phyloP scores from a whole-genome alignment of 345 rosid genomes.

The Eucalyptus urophylla region DNA sequence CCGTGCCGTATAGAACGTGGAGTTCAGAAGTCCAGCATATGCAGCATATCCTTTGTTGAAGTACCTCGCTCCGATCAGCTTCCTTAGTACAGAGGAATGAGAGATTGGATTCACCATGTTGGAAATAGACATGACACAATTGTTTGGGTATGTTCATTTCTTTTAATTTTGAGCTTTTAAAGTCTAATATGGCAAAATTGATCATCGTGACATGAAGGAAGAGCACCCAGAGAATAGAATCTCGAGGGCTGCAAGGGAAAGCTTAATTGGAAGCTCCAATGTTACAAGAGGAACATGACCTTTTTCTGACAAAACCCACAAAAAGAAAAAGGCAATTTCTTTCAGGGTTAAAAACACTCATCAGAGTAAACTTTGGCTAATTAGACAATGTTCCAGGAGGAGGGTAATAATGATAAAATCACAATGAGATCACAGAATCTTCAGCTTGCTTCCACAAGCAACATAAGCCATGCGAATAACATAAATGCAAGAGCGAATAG shows the following conservation, averaged over 20 bases:
- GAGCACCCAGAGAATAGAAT: neutral
- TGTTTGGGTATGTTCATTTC: neutral
- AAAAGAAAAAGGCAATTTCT: neutral
- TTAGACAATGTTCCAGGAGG: neutral
- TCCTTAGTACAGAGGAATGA: neutral
- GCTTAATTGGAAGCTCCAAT: neutral
- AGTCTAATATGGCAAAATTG: neutral
- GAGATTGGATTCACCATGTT: neutral
- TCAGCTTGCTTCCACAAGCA: neutral
- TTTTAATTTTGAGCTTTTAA: neutral
- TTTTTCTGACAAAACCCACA: neutral
- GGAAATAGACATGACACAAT: neutral
- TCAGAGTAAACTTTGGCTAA: neutral
- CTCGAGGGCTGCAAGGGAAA: neutral
- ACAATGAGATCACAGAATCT: neutral
- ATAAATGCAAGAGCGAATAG: neutral
- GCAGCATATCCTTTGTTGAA: conserved; percentile 1
- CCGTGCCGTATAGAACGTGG: neutral
- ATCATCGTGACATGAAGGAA: neutral
- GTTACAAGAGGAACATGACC: neutral
- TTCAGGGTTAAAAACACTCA: neutral
- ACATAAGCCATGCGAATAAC: neutral
- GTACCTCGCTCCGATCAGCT: conserved; percentile 6
- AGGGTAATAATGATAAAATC: neutral
- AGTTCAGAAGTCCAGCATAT: neutral